A percentile compares a stretch with the other conserved stretches of the same genome.
phyloP scores from a whole-genome alignment of 2,329 filamentous ascomycete species.

The Claviceps africana region DNA sequence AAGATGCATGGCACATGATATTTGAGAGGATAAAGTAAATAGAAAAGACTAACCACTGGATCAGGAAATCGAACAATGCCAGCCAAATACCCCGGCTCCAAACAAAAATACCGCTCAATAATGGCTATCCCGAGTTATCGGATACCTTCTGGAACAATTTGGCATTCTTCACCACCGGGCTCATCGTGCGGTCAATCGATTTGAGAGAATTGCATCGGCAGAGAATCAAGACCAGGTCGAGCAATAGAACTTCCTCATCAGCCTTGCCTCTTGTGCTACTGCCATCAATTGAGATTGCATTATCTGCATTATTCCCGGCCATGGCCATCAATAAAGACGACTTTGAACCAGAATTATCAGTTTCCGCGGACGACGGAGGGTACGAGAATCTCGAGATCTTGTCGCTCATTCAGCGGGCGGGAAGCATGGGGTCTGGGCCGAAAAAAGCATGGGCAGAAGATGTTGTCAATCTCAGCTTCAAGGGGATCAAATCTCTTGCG shows the following conservation, averaged over 20 bases:
- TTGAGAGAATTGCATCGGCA: slow-evolving; percentile 32
- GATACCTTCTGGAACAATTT: slow-evolving; percentile 39
- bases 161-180: slow-evolving; percentile 33
- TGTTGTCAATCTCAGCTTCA: slow-evolving; percentile 44
- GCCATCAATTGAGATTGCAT: slow-evolving; percentile 33
- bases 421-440: slow-evolving; percentile 7
- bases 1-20: background rate
- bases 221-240: slow-evolving; percentile 25
- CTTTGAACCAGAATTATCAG: slow-evolving; percentile 3
- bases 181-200: slow-evolving; percentile 37
- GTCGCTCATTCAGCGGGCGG: slow-evolving; percentile 11
- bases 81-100: slow-evolving; percentile 17
- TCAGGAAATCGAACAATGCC: slow-evolving; percentile 12
- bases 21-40: slow-evolving; percentile 8
- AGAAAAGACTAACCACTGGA: background rate
- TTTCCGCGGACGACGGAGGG: slow-evolving; percentile 2
- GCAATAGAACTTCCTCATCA: slow-evolving; percentile 21
- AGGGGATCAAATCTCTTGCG: slow-evolving; percentile 23
- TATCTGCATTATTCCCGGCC: slow-evolving; percentile 30
- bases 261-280: slow-evolving; percentile 30
- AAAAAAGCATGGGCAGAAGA: slow-evolving; percentile 43
- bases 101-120: slow-evolving; percentile 29
- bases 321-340: slow-evolving; percentile 18
- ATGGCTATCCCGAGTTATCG: slow-evolving; percentile 29
- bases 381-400: slow-evolving; percentile 10